phyloP scores from a whole-genome alignment of 768 basidiomycete genomes.

The Psilocybe sp. region DNA sequence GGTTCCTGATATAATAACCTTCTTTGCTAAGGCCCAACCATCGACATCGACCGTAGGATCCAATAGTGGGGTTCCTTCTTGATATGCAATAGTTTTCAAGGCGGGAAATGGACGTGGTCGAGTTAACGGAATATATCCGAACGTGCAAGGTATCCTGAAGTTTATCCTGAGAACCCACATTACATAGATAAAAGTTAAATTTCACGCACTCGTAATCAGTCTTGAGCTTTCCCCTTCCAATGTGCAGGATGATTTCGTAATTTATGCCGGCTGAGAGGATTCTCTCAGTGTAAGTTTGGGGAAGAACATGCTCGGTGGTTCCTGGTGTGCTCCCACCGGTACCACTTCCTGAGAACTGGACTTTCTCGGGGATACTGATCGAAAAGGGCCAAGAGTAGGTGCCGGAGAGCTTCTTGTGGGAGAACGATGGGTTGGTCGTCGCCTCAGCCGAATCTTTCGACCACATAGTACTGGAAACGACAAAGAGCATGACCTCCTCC shows the following conservation, averaged over 20 bases:
- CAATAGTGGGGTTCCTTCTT: conserved; percentile 29
- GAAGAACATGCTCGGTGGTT: conserved; percentile 26
- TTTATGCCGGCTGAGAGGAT: conserved; percentile 36
- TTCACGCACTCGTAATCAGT: conserved; percentile 30
- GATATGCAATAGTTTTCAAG: conserved; percentile 34
- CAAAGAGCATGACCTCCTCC: conserved; percentile 26
- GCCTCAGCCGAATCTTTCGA: conserved; percentile 29
- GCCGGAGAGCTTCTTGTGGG: conserved; percentile 29
- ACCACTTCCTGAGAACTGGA: conserved; percentile 14
- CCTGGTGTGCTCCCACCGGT: conserved; percentile 13
- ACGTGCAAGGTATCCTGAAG: conserved; percentile 28
- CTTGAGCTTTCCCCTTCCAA: conserved; percentile 21
- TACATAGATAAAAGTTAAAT: background rate
- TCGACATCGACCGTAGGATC: conserved; percentile 37
- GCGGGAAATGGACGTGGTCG: conserved; percentile 28
- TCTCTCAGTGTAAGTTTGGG: conserved; percentile 38
- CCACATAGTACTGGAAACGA: conserved; percentile 35
- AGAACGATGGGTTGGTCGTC: background rate
- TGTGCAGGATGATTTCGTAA: conserved; percentile 28
- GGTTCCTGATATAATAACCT: conserved; percentile 26
- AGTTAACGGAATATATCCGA: conserved; percentile 26
- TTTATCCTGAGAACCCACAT: too few species aligned
- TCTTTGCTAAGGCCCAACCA: conserved; percentile 33
- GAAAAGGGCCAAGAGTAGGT: too few species aligned
- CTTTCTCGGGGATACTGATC: conserved; percentile 35